Evolutionary conservation across 2,329 filamentous ascomycete species (phyloP).

Genomic region (Penicillium sp.): DNA sequence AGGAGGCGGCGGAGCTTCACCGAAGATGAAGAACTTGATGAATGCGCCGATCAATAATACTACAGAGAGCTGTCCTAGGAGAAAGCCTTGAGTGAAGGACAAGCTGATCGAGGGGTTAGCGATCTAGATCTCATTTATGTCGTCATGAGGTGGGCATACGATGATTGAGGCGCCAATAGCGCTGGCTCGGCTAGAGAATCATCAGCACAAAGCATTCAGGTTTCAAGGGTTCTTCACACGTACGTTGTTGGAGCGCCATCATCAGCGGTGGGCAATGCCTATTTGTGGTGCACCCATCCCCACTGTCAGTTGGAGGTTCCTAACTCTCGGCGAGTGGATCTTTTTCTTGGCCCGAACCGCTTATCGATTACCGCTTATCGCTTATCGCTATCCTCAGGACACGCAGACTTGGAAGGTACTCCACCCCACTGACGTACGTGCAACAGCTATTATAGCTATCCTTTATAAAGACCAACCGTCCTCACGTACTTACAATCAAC

Average conservation of each 20-base stretch:
- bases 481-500: not conserved
- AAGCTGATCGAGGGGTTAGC: slow-evolving; percentile 53
- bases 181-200: slow-evolving; percentile 27
- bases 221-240: slow-evolving; percentile 9
- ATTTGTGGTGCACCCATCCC: slow-evolving; percentile 25
- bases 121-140: slow-evolving; percentile 10
- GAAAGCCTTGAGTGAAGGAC: slow-evolving; percentile 90
- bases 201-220: slow-evolving; percentile 13
- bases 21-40: slow-evolving; percentile 99
- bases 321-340: slow-evolving; percentile 16
- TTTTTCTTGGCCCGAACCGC: slow-evolving; percentile 17
- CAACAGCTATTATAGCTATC: not conserved
- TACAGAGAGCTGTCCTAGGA: slow-evolving; percentile 90
- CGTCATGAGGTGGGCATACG: slow-evolving; percentile 33
- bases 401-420: not conserved
- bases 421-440: not conserved
- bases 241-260: slow-evolving; percentile 34
- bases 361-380: slow-evolving; percentile 6
- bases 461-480: not conserved
- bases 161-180: slow-evolving; percentile 39
- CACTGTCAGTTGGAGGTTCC: slow-evolving; percentile 12
- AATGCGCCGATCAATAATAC: slow-evolving; percentile 89
- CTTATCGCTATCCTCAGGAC: slow-evolving; percentile 1
- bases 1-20: slow-evolving; percentile 83
- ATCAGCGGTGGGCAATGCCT: slow-evolving; percentile 25